Percentiles rank a stretch among this genome's conserved stretches.
These are phyloP conservation scores for Phalaenopsis equestris DNA, from an alignment of 106 monocot species.

Conservation along the genomic window DNA sequence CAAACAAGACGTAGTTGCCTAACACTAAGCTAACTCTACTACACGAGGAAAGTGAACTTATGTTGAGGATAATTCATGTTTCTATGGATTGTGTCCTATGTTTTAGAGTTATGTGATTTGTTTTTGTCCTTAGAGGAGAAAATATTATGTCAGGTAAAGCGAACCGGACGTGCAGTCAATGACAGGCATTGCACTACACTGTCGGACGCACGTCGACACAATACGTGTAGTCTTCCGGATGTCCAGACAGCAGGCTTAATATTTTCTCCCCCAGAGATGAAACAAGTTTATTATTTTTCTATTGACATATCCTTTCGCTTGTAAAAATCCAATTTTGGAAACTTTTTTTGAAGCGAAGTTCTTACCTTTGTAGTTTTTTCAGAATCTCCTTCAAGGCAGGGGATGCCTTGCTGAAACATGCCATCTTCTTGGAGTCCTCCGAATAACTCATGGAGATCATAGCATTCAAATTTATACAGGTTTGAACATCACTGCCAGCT, in stretches of 20 bases:
- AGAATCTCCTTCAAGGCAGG: constrained; percentile 7
- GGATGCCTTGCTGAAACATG: neutral
- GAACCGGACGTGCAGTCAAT: no score
- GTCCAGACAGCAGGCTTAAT: no score
- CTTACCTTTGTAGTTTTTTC: constrained; percentile 5
- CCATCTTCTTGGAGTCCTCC: neutral
- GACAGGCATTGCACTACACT: no score
- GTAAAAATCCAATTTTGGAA: no score
- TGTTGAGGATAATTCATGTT: neutral
- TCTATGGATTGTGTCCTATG: neutral
- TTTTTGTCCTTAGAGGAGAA: neutral
- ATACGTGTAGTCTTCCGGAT: no score
- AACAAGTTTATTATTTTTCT: no score
- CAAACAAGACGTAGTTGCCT: no score
- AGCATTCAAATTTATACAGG: neutral
- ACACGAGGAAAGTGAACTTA: neutral
- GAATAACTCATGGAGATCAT: neutral
- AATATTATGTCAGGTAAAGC: no score
- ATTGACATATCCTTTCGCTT: no score
- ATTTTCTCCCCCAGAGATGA: no score
- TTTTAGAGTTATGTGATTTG: neutral
- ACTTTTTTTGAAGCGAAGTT: neutral
- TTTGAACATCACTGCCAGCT: neutral
- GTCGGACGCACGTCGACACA: no score
- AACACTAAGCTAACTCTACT: neutral